These are phyloP conservation scores for Phytopythium mirpurense DNA, from an alignment of 352 stramenopile species.

Conservation along the genomic window DNA sequence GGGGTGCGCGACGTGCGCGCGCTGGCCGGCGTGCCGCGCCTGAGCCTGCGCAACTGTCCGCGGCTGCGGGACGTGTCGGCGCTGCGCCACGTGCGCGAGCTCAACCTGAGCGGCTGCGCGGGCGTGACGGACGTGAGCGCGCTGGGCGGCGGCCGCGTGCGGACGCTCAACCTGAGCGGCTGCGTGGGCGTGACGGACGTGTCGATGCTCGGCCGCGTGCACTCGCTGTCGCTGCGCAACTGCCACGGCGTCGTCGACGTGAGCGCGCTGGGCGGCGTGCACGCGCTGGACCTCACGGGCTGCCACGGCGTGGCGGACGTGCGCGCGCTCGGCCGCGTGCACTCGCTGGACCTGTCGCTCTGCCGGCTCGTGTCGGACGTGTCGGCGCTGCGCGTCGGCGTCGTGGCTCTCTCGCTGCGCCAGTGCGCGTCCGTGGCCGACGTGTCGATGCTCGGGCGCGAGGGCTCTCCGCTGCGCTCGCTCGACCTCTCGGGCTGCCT, in stretches of 20 bases:
- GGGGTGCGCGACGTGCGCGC: constrained; percentile 40
- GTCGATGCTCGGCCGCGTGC: constrained; percentile 31
- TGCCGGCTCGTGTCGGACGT: constrained; percentile 50
- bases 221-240: constrained; percentile 47
- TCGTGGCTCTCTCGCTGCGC: constrained; percentile 39
- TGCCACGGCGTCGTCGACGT: constrained; percentile 37
- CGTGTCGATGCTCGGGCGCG: constrained; percentile 29
- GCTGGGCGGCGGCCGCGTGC: constrained; percentile 25
- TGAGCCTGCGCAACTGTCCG: constrained; percentile 62
- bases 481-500: constrained; percentile 55
- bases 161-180: constrained; percentile 44
- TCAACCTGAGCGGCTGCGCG: constrained; percentile 55
- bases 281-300: constrained; percentile 51
- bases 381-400: constrained; percentile 25
- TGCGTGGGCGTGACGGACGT: constrained; percentile 61
- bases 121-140: constrained; percentile 36
- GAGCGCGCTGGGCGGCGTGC: constrained; percentile 26
- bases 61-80: constrained; percentile 37
- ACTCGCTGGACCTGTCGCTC: constrained; percentile 47
- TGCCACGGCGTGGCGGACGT: constrained; percentile 53
- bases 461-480: constrained; percentile 21
- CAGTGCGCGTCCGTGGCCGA: constrained; percentile 43
- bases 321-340: constrained; percentile 32
- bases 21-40: constrained; percentile 25
- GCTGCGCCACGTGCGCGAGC: constrained; percentile 38